These are phyloP conservation scores for Podaxis sp. DNA, from an alignment of 768 basidiomycete species.

Conservation along the genomic window DNA sequence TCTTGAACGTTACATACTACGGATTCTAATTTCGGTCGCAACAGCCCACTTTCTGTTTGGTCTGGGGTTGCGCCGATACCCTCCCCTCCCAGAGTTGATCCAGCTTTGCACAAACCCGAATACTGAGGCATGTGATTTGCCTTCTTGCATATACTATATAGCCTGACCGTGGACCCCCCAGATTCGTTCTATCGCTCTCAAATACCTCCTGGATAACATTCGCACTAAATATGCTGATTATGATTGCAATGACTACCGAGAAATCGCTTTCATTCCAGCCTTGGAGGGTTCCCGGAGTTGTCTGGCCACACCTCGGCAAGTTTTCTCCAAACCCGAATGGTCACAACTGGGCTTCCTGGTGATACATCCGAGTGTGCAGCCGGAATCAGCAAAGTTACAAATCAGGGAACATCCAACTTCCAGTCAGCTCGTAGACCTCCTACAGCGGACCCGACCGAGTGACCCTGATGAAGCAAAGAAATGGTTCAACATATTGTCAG, in stretches of 20 bases:
- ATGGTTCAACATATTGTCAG: slow-evolving; percentile 70
- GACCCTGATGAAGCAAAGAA: slow-evolving; percentile 51
- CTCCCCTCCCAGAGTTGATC: slow-evolving; percentile 65
- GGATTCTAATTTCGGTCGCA: background rate
- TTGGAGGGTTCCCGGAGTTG: slow-evolving; percentile 46
- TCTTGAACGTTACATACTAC: background rate
- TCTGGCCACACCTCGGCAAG: slow-evolving; percentile 65
- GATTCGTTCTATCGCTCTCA: slow-evolving; percentile 61
- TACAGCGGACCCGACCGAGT: slow-evolving; percentile 47
- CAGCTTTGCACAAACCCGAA: slow-evolving; percentile 63
- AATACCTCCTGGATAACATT: slow-evolving; percentile 81
- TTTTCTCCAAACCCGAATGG: slow-evolving; percentile 69
- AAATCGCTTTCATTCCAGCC: slow-evolving; percentile 80
- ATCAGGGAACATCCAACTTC: slow-evolving; percentile 70
- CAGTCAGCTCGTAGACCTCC: slow-evolving; percentile 63
- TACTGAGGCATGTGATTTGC: slow-evolving; percentile 25
- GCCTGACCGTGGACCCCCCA: slow-evolving; percentile 14
- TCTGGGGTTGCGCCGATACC: slow-evolving; percentile 66
- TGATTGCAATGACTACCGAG: slow-evolving; percentile 48
- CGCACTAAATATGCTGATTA: slow-evolving; percentile 58
- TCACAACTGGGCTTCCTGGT: slow-evolving; percentile 74
- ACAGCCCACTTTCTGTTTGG: slow-evolving; percentile 78
- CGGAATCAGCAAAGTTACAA: slow-evolving; percentile 63
- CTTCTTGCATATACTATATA: background rate
- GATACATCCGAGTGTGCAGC: slow-evolving; percentile 49